These are phyloP conservation scores for Elsinoe arachidis DNA, from an alignment of 2,329 filamentous ascomycete genomes.

Conservation along the genomic window DNA sequence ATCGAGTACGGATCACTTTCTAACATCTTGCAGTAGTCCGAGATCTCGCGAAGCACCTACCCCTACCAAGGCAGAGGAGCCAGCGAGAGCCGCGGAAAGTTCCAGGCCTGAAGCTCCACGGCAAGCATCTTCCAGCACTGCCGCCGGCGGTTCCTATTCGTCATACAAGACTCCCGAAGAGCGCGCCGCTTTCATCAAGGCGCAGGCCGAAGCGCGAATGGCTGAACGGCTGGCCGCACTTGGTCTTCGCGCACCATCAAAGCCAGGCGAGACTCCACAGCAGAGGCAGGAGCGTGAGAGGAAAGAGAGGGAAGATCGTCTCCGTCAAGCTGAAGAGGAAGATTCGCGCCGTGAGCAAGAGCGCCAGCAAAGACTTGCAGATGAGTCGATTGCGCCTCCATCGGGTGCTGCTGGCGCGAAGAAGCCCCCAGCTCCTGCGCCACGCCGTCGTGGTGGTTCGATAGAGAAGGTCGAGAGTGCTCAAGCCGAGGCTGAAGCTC, in stretches of 20 bases:
- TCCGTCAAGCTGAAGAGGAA: conserved; percentile 87
- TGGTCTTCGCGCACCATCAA: conserved; percentile 75
- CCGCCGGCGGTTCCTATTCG: conserved; percentile 59
- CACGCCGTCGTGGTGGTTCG: conserved; percentile 61
- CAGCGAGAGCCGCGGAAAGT: conserved; percentile 25
- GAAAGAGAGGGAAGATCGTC: conserved; percentile 75
- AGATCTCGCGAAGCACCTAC: conserved; percentile 13
- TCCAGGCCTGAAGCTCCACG: conserved; percentile 19
- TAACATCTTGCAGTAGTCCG: conserved; percentile 6
- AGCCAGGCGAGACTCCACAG: conserved; percentile 65
- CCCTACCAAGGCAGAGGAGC: conserved; percentile 19
- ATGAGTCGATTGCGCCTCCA: conserved; percentile 61
- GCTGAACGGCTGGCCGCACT: conserved; percentile 89
- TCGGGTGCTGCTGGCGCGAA: conserved; percentile 33
- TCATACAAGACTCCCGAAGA: conserved; percentile 88
- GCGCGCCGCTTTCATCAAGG: conserved; percentile 89
- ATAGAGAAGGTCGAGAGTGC: conserved; percentile 44
- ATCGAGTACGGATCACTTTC: neutral
- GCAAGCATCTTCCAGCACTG: conserved; percentile 35
- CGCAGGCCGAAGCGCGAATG: conserved; percentile 95
- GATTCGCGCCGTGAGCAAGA: conserved; percentile 82
- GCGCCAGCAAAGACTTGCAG: conserved; percentile 70
- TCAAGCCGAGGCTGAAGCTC: conserved; percentile 47
- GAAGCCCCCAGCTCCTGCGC: conserved; percentile 54
- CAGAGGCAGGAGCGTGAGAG: conserved; percentile 85